Conservation (phyloP, 2,329 filamentous ascomycete species). For the Xylariaceae sp. region DNA sequence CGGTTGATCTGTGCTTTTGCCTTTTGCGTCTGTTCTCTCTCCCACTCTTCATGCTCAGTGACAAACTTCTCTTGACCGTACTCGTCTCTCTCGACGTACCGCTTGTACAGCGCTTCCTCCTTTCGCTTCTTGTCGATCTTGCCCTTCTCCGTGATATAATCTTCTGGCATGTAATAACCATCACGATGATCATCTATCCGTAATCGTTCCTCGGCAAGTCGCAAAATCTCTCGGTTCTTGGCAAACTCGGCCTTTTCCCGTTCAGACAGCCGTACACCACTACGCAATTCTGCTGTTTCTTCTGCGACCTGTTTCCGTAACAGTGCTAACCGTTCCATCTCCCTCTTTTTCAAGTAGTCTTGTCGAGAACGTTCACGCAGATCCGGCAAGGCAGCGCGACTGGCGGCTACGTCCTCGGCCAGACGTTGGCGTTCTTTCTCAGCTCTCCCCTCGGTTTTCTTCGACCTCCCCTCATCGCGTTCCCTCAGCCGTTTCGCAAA, state of each 20-base stretch:
- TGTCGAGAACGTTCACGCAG: slow-evolving; percentile 83
- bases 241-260: slow-evolving; percentile 86
- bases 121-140: slow-evolving; percentile 88
- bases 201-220: slow-evolving; percentile 80
- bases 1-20: slow-evolving; percentile 83
- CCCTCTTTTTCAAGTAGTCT: slow-evolving; percentile 91
- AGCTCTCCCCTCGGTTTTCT: slow-evolving; percentile 63
- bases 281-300: slow-evolving; percentile 78
- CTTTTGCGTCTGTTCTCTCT: slow-evolving; percentile 83
- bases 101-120: slow-evolving; percentile 84
- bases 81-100: slow-evolving; percentile 86
- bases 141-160: slow-evolving; percentile 92
- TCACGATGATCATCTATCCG: slow-evolving; percentile 90
- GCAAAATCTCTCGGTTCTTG: slow-evolving; percentile 80
- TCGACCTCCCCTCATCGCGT: slow-evolving; percentile 71
- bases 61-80: slow-evolving; percentile 86
- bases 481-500: slow-evolving; percentile 76
- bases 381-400: slow-evolving; percentile 75
- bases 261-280: slow-evolving; percentile 73
- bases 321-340: slow-evolving; percentile 82
- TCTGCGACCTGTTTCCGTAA: slow-evolving; percentile 88
- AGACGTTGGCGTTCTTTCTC: slow-evolving; percentile 63
- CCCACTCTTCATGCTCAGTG: slow-evolving; percentile 96
- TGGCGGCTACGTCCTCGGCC: slow-evolving; percentile 68
- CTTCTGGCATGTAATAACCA: slow-evolving; percentile 90